A percentile compares a stretch with the other conserved stretches of the same genome.
phyloP scores from a whole-genome alignment of 2,329 filamentous ascomycete genomes.

The Epichloe gansuensis region DNA sequence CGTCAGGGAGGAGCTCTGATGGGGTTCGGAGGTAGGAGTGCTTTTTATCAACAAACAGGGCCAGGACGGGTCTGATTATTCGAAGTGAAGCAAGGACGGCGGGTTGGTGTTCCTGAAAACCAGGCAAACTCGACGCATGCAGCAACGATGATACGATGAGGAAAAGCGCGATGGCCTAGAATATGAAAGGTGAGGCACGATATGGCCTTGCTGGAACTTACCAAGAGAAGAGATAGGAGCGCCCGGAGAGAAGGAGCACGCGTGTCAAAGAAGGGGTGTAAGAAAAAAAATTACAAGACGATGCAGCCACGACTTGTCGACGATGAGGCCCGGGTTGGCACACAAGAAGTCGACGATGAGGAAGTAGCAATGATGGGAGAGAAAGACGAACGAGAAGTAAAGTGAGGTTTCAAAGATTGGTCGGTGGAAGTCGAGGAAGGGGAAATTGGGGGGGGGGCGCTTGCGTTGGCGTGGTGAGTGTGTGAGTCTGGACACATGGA shows the following conservation, averaged over 20 bases:
- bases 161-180: background rate
- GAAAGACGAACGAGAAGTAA: constrained; percentile 11
- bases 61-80: background rate
- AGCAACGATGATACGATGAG: background rate
- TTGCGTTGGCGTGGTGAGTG: constrained; percentile 3
- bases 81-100: background rate
- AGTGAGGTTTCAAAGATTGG: constrained; percentile 6
- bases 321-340: constrained; percentile 6
- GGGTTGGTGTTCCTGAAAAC: background rate
- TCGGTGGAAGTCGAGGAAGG: constrained; percentile 12
- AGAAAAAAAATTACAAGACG: constrained; percentile 15
- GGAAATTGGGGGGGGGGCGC: constrained; percentile 14
- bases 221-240: constrained; percentile 11
- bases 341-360: constrained; percentile 12
- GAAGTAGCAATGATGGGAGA: constrained; percentile 26
- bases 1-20: constrained; percentile 12
- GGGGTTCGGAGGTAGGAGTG: constrained; percentile 11
- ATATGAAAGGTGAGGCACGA: constrained; percentile 1
- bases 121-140: background rate
- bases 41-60: background rate
- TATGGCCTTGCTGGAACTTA: constrained; percentile 4
- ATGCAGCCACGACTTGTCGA: constrained; percentile 12
- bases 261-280: constrained; percentile 20
- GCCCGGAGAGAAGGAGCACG: constrained; percentile 14
- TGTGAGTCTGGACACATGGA: constrained; percentile 6